These are phyloP conservation scores for Metschnikowia gelsemii DNA, from an alignment of 805 yeast species.

Conservation along the genomic window DNA sequence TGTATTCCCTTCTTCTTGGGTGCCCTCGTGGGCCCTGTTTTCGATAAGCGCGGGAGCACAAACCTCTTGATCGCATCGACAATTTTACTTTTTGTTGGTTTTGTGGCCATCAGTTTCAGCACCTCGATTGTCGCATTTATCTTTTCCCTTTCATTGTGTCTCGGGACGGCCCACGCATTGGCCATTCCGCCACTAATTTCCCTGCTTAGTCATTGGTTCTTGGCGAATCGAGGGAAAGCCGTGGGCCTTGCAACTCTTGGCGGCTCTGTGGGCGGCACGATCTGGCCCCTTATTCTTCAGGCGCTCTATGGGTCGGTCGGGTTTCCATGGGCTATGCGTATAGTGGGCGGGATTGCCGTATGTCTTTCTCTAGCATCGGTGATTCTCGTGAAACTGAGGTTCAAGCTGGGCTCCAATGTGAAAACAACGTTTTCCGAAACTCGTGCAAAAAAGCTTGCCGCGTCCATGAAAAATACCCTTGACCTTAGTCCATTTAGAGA, in stretches of 20 bases:
- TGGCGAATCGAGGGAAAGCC: conserved; percentile 56
- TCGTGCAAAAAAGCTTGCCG: conserved; percentile 1
- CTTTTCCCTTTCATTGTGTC: conserved; percentile 48
- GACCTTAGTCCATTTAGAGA: conserved; percentile 43
- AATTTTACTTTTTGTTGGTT: conserved; percentile 46
- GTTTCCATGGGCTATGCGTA: conserved; percentile 58
- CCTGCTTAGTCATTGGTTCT: conserved; percentile 66
- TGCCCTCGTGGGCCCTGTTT: conserved; percentile 53
- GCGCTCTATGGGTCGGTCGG: conserved; percentile 49
- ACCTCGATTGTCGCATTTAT: conserved; percentile 58
- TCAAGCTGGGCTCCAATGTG: conserved; percentile 9
- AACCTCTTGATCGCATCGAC: conserved; percentile 32
- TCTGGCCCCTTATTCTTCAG: conserved; percentile 55
- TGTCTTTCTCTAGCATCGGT: conserved; percentile 28
- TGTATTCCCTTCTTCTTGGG: conserved; percentile 36
- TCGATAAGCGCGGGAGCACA: conserved; percentile 60
- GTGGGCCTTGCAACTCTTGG: conserved; percentile 64
- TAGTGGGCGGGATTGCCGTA: conserved; percentile 38
- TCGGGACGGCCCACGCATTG: conserved; percentile 61
- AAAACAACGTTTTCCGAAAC: conserved; percentile 1
- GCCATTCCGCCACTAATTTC: conserved; percentile 62
- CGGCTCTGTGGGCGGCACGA: conserved; percentile 64
- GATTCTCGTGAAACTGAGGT: conserved; percentile 30
- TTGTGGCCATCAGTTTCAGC: conserved; percentile 58
- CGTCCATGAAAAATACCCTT: conserved; percentile 22